Evolutionary conservation across 2,329 filamentous ascomycete species (phyloP).

Genomic region (Exophiala aquamarina): DNA sequence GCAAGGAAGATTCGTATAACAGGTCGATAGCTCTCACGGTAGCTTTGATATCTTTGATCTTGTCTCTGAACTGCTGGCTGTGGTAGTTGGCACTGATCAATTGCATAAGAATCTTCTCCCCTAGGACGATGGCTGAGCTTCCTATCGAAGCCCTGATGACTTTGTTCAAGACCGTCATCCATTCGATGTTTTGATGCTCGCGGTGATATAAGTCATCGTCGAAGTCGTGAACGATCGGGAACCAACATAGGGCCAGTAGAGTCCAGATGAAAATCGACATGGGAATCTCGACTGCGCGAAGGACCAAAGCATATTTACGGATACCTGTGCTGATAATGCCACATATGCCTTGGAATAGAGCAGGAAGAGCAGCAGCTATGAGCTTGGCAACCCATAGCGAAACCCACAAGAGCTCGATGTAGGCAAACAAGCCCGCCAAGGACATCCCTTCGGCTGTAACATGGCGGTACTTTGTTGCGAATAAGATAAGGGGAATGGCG

Average conservation of each 20-base stretch:
- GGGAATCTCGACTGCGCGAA: background rate
- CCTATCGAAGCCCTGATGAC: background rate
- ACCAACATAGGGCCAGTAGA: background rate
- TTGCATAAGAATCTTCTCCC: conserved; percentile 3
- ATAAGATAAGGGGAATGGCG: background rate
- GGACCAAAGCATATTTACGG: conserved; percentile 1
- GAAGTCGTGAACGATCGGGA: background rate
- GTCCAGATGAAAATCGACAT: conserved; percentile 3
- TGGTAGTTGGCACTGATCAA: conserved; percentile 1
- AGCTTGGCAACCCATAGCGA: conserved; percentile 5
- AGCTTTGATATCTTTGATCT: conserved; percentile 6
- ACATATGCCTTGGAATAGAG: conserved; percentile 1
- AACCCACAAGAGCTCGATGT: conserved; percentile 2
- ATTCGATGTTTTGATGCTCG: background rate
- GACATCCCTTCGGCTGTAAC: background rate
- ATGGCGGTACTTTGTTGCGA: background rate
- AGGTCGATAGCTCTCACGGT: conserved; percentile 1
- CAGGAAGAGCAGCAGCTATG: conserved; percentile 1
- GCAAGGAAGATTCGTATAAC: conserved; percentile 1
- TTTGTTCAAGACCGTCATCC: background rate
- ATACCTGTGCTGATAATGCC: background rate
- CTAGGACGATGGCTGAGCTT: background rate
- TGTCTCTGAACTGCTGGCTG: background rate
- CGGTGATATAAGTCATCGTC: background rate
- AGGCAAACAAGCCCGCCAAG: background rate